Conservation (phyloP, 2,329 filamentous ascomycete genomes). For the Drechslerella dactyloides region DNA sequence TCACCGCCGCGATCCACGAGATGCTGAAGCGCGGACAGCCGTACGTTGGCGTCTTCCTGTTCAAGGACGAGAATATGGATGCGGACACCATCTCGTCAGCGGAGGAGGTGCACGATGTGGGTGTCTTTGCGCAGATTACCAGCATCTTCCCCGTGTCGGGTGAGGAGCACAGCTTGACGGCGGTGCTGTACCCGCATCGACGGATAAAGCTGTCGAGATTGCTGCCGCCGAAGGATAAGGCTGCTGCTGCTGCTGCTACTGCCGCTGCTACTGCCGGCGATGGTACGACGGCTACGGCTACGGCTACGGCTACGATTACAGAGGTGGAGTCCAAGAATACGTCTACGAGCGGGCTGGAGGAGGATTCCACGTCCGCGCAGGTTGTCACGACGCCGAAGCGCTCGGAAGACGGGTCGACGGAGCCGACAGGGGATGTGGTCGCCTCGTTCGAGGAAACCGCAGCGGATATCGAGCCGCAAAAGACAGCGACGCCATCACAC, state of each 20-base stretch:
- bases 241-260: constrained; percentile 59
- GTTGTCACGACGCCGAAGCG: constrained; percentile 65
- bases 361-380: constrained; percentile 65
- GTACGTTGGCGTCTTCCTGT: constrained; percentile 94
- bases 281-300: no score
- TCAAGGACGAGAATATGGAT: constrained; percentile 94
- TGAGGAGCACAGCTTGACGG: constrained; percentile 83
- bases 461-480: constrained; percentile 63
- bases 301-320: constrained; percentile 8
- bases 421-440: constrained; percentile 86
- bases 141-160: constrained; percentile 91
- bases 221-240: constrained; percentile 67
- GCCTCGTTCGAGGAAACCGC: constrained; percentile 91
- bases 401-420: constrained; percentile 56
- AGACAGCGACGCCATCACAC: constrained; percentile 52
- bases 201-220: constrained; percentile 88
- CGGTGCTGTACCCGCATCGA: constrained; percentile 93
- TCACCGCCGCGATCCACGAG: constrained; percentile 89
- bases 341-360: constrained; percentile 62
- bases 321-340: constrained; percentile 56
- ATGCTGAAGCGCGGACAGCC: constrained; percentile 97
- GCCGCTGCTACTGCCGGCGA: background rate
- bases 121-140: constrained; percentile 89
- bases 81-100: constrained; percentile 89
- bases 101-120: constrained; percentile 92